Percentiles rank a stretch among this genome's conserved stretches.
Evolutionary conservation across 768 basidiomycete species (phyloP).

Genomic region (Lentinula lateritia): DNA sequence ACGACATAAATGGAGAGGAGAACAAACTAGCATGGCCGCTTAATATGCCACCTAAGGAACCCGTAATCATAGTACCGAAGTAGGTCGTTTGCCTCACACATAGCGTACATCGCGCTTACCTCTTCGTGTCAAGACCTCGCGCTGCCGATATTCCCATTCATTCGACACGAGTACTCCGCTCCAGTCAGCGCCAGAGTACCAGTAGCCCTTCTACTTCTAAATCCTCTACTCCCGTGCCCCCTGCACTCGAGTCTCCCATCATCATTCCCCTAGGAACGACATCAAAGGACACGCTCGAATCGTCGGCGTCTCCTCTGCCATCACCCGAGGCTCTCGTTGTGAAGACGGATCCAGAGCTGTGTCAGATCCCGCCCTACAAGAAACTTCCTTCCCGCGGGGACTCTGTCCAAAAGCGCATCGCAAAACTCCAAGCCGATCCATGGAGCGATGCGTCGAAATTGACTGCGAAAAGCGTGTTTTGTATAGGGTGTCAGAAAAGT

Average conservation of each 20-base stretch:
- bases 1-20: conserved; percentile 1
- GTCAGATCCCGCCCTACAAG: conserved; percentile 1
- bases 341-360: not conserved
- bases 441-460: conserved; percentile 4
- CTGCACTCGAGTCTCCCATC: not conserved
- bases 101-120: not conserved
- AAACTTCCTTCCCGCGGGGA: conserved; percentile 3
- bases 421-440: conserved; percentile 5
- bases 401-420: not conserved
- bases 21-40: not conserved
- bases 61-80: not conserved
- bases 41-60: not conserved
- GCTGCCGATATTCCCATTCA: not conserved
- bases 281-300: not conserved
- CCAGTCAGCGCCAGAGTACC: not conserved
- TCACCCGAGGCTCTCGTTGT: not conserved
- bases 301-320: not conserved
- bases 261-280: not conserved
- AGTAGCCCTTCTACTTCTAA: not conserved
- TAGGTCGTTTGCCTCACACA: not conserved
- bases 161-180: conserved; percentile 1
- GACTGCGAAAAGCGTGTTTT: conserved; percentile 6
- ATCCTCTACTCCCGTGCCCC: not conserved
- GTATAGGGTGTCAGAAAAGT: conserved; percentile 5
- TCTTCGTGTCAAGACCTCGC: not conserved